Percentiles rank a stretch among this genome's conserved stretches.
phyloP scores from a whole-genome alignment of 805 yeast species.

The Metschnikowia vanudenii region DNA sequence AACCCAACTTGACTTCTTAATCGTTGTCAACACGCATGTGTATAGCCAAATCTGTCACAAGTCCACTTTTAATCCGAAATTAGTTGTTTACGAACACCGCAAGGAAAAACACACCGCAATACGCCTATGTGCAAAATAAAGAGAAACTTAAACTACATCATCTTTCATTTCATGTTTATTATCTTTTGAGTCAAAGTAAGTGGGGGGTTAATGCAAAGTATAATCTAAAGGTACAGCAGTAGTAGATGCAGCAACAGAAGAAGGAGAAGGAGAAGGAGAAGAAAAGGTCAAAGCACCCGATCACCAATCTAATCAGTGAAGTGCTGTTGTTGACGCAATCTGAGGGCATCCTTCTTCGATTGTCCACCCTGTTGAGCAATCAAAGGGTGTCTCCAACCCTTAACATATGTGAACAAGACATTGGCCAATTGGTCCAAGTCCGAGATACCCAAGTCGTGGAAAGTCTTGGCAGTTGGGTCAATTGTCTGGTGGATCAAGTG shows the following conservation, averaged over 20 bases:
- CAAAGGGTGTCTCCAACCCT: slow-evolving; percentile 51
- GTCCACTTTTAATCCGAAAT: no score
- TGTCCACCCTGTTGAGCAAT: slow-evolving; percentile 46
- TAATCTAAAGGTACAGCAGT: slow-evolving; percentile 14
- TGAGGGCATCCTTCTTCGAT: slow-evolving; percentile 38
- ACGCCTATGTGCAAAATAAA: no score
- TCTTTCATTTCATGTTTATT: background rate
- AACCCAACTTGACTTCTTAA: no score
- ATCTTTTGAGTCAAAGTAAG: no score
- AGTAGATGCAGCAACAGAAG: no score
- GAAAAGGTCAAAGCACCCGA: background rate
- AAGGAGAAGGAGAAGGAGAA: background rate
- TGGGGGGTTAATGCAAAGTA: slow-evolving; percentile 8
- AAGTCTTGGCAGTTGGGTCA: slow-evolving; percentile 60
- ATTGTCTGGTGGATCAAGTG: slow-evolving; percentile 64
- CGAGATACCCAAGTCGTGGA: slow-evolving; percentile 67
- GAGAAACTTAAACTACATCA: no score
- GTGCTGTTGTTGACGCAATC: slow-evolving; percentile 46
- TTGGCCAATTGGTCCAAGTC: slow-evolving; percentile 43
- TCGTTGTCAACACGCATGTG: no score
- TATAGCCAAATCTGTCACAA: no score
- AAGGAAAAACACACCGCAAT: no score
- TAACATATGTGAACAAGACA: slow-evolving; percentile 44
- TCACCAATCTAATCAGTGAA: slow-evolving; percentile 27
- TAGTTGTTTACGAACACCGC: no score